Percentiles rank a stretch among this genome's conserved stretches.
These are phyloP conservation scores for Hygrocybe punicea DNA, from an alignment of 768 basidiomycete species.

Conservation along the genomic window DNA sequence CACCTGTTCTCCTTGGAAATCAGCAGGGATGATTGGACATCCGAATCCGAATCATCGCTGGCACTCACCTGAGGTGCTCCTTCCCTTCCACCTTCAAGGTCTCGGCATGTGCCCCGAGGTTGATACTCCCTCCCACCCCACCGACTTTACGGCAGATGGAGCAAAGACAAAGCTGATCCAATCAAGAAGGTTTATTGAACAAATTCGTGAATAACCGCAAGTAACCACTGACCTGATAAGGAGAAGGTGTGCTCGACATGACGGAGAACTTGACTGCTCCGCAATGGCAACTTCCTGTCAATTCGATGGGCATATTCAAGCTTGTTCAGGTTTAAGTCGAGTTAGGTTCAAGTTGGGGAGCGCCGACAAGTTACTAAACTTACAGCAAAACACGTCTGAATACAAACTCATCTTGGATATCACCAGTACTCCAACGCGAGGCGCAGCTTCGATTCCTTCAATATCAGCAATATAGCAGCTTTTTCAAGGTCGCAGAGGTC, in stretches of 20 bases:
- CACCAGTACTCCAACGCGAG: too few species aligned
- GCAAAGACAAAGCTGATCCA: slow-evolving; percentile 54
- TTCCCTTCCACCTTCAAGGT: slow-evolving; percentile 54
- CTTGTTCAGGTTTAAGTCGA: too few species aligned
- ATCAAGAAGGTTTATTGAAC: neutral
- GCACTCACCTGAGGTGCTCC: slow-evolving; percentile 48
- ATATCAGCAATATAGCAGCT: too few species aligned
- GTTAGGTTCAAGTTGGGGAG: too few species aligned
- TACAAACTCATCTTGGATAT: too few species aligned
- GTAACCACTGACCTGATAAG: slow-evolving; percentile 50
- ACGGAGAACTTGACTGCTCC: slow-evolving; percentile 48
- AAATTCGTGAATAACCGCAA: too few species aligned
- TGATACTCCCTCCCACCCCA: slow-evolving; percentile 61
- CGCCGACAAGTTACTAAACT: too few species aligned
- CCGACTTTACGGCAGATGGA: slow-evolving; percentile 73
- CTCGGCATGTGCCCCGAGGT: slow-evolving; percentile 54
- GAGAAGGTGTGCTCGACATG: slow-evolving; percentile 55
- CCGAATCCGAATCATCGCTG: neutral
- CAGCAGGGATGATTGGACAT: neutral
- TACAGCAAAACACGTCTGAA: too few species aligned
- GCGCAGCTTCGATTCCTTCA: too few species aligned
- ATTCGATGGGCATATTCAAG: slow-evolving; percentile 54
- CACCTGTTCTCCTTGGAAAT: neutral
- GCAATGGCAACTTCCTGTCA: slow-evolving; percentile 56
- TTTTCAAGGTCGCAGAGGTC: too few species aligned